Evolutionary conservation across 1,139 yeast genomes (phyloP), one percentile per base, ranked within the genome.

Genomic region (Suhomyces anneliseae): DNA sequence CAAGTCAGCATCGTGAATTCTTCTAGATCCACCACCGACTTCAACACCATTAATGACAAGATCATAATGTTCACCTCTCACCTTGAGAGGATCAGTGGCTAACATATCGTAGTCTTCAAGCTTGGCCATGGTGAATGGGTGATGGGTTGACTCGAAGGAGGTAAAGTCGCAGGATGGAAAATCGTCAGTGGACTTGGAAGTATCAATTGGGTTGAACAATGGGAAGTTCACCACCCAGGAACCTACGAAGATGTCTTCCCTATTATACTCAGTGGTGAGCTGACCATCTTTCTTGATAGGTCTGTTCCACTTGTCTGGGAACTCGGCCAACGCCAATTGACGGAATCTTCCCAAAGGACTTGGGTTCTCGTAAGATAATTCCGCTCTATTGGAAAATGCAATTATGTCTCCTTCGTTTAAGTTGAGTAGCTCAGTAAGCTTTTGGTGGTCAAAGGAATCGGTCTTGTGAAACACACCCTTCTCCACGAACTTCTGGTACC

Each of bases 11-110:
- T 90, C 97, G 63, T 93, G 99, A 29, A 93, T 79, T 80, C 99
- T 90, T 56, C 97, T 78, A 10, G 97, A 89, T 0, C 99, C 99
- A 27, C 99, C 99, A 27, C 99, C 99, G 2, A 92, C 79, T 64
- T 93, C 99, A 7, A 89, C 90, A 1, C 99, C 99, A 60, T 93
- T 93, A 36, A 95, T 74, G 0, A 95, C 99, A 31, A 93, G 69
- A 62, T 93, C 99, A 62, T 90, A 93, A 64, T 95, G 99, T 58
- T 89, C 95, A n/a, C 98, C 99, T 42, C 82, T 76, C 1, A 87
- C 93, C 33, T 69, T 60, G 39, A 89, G 67, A 2, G 96, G 96
- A 29, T 74, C 71, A 0, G 72, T 53, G 8, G 64, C 73, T 6
- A 92, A 69, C 3, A 64, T 55, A 1, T 79, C 80, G 57, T 86